A percentile compares a stretch with the other conserved stretches of the same genome.
phyloP scores from a whole-genome alignment of 176 grass and related monocot genomes.

The Panicum miliaceum region DNA sequence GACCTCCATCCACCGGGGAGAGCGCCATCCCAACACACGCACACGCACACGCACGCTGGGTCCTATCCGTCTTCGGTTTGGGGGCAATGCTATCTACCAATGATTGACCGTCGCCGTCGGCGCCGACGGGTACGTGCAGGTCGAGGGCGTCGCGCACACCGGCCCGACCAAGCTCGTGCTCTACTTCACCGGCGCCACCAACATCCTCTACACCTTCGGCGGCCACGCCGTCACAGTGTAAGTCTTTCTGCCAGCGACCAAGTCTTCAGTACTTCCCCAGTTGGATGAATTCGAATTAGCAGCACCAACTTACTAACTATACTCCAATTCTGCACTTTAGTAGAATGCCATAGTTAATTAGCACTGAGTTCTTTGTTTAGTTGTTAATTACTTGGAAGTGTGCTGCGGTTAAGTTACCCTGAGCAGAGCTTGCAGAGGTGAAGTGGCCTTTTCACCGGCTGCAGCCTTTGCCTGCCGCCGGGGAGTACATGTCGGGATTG shows the following conservation, averaged over 20 bases:
- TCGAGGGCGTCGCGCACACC: constrained; percentile 55
- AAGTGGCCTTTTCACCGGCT: constrained; percentile 47
- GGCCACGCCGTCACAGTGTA: constrained; percentile 94
- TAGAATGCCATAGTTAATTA: background rate
- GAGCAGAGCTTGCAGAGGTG: constrained; percentile 7
- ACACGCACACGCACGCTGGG: background rate
- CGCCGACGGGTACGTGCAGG: constrained; percentile 36
- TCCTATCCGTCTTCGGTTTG: background rate
- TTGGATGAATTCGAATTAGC: background rate
- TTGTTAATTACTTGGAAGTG: background rate
- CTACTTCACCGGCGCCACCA: constrained; percentile 95
- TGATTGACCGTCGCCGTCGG: constrained; percentile 9
- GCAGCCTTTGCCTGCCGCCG: constrained; percentile 61
- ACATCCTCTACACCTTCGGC: constrained; percentile 95
- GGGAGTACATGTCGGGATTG: constrained; percentile 53
- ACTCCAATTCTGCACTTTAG: background rate
- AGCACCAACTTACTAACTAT: no score
- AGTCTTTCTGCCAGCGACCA: constrained; percentile 13
- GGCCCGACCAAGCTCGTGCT: constrained; percentile 69
- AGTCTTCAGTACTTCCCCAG: background rate
- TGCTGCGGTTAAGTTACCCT: background rate
- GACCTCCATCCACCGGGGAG: background rate
- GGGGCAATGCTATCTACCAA: background rate
- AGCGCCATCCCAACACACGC: constrained; percentile 28
- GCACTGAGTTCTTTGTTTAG: background rate